Conservation (phyloP, 192 early-diverging fungal genomes). For the Coemansia sp. region DNA sequence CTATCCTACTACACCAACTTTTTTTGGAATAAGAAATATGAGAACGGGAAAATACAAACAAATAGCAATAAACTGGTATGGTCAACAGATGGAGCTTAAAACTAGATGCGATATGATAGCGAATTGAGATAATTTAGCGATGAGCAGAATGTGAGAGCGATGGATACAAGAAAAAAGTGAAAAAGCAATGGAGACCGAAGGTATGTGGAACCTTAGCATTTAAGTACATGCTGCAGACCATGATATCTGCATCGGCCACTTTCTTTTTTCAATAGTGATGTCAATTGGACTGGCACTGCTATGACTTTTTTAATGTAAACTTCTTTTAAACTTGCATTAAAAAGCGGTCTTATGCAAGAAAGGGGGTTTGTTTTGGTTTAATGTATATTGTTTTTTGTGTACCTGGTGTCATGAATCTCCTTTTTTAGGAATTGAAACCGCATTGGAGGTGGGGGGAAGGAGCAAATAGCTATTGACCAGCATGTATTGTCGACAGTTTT, state of each 20-base stretch:
- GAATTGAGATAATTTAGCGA: constrained; percentile 2
- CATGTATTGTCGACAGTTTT: not conserved
- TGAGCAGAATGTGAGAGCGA: not conserved
- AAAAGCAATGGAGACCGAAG: not conserved
- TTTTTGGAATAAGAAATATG: not conserved
- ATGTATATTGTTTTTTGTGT: not conserved
- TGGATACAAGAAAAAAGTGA: not conserved
- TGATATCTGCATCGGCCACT: not conserved
- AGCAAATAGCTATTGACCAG: not conserved
- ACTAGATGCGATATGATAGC: not conserved
- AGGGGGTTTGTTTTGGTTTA: not conserved
- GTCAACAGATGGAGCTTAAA: not conserved
- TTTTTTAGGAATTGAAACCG: not conserved
- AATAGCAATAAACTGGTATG: not conserved
- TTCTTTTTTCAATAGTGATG: not conserved
- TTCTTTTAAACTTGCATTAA: not conserved
- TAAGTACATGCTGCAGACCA: not conserved
- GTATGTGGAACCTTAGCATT: not conserved
- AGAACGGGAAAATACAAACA: too few relatives aligned
- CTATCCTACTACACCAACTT: not conserved
- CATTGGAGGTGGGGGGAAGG: not conserved
- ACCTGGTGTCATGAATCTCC: constrained; percentile 8
- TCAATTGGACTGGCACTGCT: not conserved
- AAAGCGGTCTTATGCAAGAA: not conserved
- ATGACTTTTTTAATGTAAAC: not conserved